Evolutionary conservation across 2,329 filamentous ascomycete genomes (phyloP).

Genomic region (Cladosporium colombiae): DNA sequence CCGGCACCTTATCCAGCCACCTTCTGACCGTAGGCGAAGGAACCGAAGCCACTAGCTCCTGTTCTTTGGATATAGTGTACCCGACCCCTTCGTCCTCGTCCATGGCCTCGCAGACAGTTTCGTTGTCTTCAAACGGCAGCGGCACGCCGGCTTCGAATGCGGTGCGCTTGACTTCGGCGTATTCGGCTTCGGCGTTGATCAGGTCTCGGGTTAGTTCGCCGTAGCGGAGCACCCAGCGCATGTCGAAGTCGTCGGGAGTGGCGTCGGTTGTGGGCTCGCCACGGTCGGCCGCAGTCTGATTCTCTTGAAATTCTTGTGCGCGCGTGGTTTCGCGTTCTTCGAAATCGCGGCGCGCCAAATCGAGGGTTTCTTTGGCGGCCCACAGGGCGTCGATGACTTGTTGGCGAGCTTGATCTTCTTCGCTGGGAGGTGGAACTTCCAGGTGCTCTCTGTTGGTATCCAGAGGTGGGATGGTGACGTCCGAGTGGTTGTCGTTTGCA

Average conservation of each 20-base stretch:
- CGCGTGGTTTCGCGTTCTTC: constrained; percentile 11
- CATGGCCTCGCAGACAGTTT: constrained; percentile 6
- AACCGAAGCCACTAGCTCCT: constrained; percentile 4
- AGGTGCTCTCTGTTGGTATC: constrained; percentile 17
- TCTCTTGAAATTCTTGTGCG: constrained; percentile 14
- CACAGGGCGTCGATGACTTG: constrained; percentile 9
- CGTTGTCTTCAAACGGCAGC: constrained; percentile 20
- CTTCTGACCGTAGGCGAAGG: constrained; percentile 7
- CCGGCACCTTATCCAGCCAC: constrained; percentile 9
- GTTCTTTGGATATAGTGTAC: constrained; percentile 2
- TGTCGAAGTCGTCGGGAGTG: constrained; percentile 21
- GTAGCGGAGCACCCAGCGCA: constrained; percentile 22
- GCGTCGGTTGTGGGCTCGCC: constrained; percentile 19
- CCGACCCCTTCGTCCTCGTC: background rate
- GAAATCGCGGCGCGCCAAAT: constrained; percentile 14
- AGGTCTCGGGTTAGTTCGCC: constrained; percentile 24
- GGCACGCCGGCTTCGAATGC: constrained; percentile 20
- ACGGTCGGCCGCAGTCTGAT: background rate
- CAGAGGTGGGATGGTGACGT: background rate
- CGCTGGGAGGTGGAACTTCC: background rate
- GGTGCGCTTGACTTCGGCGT: constrained; percentile 19
- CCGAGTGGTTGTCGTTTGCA: too few species aligned
- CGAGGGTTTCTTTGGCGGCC: background rate
- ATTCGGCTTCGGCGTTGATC: constrained; percentile 26
- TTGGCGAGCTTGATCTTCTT: constrained; percentile 18